Base-by-base conservation (phyloP, 305 asterid genomes). In the Fraxinus ornus region DNA sequence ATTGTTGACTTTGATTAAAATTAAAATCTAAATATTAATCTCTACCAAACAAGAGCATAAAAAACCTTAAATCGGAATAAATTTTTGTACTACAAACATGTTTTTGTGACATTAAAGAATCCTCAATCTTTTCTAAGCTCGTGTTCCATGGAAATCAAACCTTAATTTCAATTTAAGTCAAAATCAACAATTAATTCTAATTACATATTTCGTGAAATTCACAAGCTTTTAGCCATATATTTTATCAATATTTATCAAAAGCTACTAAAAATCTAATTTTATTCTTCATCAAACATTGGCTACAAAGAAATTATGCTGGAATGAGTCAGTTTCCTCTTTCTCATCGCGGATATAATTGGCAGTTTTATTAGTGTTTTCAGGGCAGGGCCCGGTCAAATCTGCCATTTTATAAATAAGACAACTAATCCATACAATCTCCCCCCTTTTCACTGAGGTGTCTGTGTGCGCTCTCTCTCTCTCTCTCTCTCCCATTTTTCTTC, bases 401-500 rank as follows among this genome's bases (percentile, higher is more conserved):
- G 68, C 28, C 12, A 17, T 55, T 12, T 9, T 44, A 44, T 41
- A 41, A 10, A 41, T 41, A 9, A 3, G 55, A 44, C 52, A 12
- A 44, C 55, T 44, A 49, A 49, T n/a, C 78, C 66, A 49, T 77
- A 26, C 36, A 47, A 49, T 78, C 71, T 36, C 79, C 60, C 62
- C 72, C 60, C 77, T 0, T 81, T 86, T 79, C 60, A 28, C 22
- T 2, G 15, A 21, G 17, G 21, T n/a, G 8, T 39, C 36, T 22
- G 21, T 78, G 5, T 5, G 0, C 35, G 8, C 30, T 80, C 78
- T 70, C 36, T 15, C 32, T 78, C 57, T 3, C 57, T 75, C 76
- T 3, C 55, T 1, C 13, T 8, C 64, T 12, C 21, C 60, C 32
- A 33, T 83, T 79, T 78, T 32, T 79, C 78, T 47, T 86, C 83